These are phyloP conservation scores for Syzygium oleosum DNA, from an alignment of 345 rosid species.

Conservation along the genomic window DNA sequence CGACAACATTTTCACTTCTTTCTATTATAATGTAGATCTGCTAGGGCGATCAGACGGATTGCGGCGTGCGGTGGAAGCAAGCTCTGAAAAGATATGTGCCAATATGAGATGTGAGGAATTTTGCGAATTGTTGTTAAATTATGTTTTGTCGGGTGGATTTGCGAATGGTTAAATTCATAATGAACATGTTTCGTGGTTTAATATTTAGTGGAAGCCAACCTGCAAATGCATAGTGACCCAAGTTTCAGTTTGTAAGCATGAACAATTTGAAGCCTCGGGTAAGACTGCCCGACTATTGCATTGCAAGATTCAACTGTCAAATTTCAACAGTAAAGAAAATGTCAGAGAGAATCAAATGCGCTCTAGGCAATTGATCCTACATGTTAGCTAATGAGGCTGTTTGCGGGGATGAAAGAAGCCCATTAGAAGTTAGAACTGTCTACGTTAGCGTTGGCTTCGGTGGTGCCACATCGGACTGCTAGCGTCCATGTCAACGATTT, in stretches of 20 bases:
- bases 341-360: accelerated
- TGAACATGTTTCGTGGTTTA: constrained; percentile 16
- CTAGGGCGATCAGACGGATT: constrained; percentile 43
- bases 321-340: background rate
- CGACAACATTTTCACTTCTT: constrained; percentile 8
- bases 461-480: too few relatives aligned
- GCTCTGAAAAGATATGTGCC: constrained; percentile 36
- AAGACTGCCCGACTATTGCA: background rate
- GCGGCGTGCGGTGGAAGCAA: constrained; percentile 40
- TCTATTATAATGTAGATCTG: background rate
- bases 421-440: background rate
- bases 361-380: background rate
- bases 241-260: background rate
- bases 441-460: too few relatives aligned
- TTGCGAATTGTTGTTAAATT: background rate
- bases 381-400: background rate
- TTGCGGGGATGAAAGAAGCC: background rate
- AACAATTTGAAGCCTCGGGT: background rate
- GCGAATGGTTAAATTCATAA: background rate
- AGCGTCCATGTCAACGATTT: too few relatives aligned
- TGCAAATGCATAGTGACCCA: constrained; percentile 15
- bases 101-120: constrained; percentile 5
- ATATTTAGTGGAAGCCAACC: constrained; percentile 66
- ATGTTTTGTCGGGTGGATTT: background rate
- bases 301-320: background rate